phyloP scores from a whole-genome alignment of 78 protist species.

The Dictyostelium purpureum region DNA sequence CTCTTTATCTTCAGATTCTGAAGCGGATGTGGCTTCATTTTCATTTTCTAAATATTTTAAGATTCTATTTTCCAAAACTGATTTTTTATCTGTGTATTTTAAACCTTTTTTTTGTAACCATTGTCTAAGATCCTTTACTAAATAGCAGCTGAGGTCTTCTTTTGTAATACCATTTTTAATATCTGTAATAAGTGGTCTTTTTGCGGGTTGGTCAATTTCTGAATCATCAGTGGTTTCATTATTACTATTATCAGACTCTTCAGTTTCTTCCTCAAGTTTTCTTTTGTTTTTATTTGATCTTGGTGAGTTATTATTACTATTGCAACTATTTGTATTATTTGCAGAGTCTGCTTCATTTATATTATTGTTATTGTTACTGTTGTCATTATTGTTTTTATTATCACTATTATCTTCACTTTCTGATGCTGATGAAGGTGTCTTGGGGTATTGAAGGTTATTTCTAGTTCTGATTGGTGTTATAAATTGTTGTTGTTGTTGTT shows the following conservation, averaged over 20 bases:
- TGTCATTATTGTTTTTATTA: neutral
- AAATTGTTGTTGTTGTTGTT: neutral
- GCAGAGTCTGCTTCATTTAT: neutral
- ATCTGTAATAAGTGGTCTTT: slow-evolving; percentile 8
- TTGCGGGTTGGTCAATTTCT: slow-evolving; percentile 20
- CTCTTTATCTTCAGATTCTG: slow-evolving; percentile 7
- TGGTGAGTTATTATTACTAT: no score
- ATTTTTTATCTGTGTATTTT: slow-evolving; percentile 19
- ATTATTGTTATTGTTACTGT: neutral
- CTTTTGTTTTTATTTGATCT: neutral
- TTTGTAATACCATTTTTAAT: slow-evolving; percentile 13
- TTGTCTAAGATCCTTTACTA: neutral
- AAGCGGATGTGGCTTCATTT: neutral
- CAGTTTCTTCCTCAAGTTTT: neutral
- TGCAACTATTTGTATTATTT: no score
- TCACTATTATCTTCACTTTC: neutral
- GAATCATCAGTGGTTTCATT: neutral
- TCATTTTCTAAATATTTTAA: neutral
- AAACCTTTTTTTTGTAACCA: neutral
- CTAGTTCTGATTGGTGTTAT: neutral
- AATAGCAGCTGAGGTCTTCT: neutral
- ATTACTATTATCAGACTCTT: neutral
- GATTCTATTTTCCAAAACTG: neutral
- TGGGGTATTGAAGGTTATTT: neutral
- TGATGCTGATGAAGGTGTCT: neutral